Percentiles rank a stretch among this genome's conserved stretches.
phyloP scores from a whole-genome alignment of 2,329 filamentous ascomycete genomes.

The Periconia macrospinosa region DNA sequence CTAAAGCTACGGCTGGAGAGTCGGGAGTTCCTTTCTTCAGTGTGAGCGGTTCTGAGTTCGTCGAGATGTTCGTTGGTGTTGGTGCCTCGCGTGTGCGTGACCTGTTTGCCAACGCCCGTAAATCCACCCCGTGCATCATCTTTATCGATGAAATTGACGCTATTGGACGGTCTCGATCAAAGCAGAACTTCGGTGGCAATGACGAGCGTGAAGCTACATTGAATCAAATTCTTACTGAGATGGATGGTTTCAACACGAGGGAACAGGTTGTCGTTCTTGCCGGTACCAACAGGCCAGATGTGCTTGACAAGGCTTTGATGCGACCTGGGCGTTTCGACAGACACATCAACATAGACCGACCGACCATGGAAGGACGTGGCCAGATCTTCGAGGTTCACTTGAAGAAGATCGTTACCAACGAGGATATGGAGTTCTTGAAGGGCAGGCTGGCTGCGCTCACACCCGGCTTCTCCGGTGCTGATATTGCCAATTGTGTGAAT shows the following conservation, averaged over 20 bases:
- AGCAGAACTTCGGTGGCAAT: conserved; percentile 84
- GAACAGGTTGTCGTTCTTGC: conserved; percentile 97
- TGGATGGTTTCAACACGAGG: conserved; percentile 98
- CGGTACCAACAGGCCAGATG: conserved; percentile 92
- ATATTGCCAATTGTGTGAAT: conserved; percentile 98
- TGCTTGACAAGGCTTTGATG: conserved; percentile 94
- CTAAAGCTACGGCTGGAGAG: conserved; percentile 96
- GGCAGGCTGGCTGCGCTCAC: conserved; percentile 90
- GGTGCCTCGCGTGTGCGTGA: conserved; percentile 94
- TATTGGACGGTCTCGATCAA: conserved; percentile 86
- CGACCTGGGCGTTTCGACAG: conserved; percentile 95
- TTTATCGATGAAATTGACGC: conserved; percentile 99
- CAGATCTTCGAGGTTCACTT: conserved; percentile 96
- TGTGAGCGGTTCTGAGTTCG: conserved; percentile 97
- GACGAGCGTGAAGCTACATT: conserved; percentile 96
- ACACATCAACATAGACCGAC: conserved; percentile 91
- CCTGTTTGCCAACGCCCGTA: conserved; percentile 89
- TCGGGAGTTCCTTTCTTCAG: conserved; percentile 97
- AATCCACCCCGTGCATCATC: conserved; percentile 97
- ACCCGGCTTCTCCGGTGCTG: conserved; percentile 93
- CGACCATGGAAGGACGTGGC: conserved; percentile 94
- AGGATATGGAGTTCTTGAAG: conserved; percentile 84
- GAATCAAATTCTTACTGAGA: conserved; percentile 97
- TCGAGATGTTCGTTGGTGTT: conserved; percentile 99
- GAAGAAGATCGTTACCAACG: conserved; percentile 89